Conservation (phyloP, 2,329 filamentous ascomycete genomes). For the Oidium heveae region DNA sequence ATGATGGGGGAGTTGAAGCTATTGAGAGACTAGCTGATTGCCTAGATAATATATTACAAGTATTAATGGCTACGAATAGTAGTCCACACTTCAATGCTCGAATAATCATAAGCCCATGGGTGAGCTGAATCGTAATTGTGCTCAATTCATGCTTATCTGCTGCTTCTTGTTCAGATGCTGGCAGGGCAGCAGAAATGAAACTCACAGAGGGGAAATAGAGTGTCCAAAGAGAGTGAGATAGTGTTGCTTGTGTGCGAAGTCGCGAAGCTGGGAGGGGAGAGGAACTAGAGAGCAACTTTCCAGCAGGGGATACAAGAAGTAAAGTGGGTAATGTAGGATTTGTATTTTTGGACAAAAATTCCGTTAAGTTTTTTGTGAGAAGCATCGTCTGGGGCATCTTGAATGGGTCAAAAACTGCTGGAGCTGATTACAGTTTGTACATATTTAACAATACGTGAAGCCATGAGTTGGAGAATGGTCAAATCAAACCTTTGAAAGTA, state of each 20-base stretch:
- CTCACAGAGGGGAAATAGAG: slow-evolving; percentile 24
- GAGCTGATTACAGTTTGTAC: too few species aligned
- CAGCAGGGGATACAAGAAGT: slow-evolving; percentile 31
- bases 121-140: slow-evolving; percentile 23
- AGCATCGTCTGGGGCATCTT: slow-evolving; percentile 18
- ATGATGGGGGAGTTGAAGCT: slow-evolving; percentile 6
- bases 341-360: slow-evolving; percentile 34
- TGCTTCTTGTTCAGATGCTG: slow-evolving; percentile 12
- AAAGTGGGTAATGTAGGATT: slow-evolving; percentile 28
- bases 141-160: slow-evolving; percentile 5
- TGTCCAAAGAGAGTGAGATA: slow-evolving; percentile 34
- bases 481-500: too few species aligned
- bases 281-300: slow-evolving; percentile 37
- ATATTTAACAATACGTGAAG: too few species aligned
- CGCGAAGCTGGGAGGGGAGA: slow-evolving; percentile 27
- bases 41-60: slow-evolving; percentile 9
- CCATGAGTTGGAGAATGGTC: too few species aligned
- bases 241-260: slow-evolving; percentile 36
- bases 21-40: slow-evolving; percentile 2
- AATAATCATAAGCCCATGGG: slow-evolving; percentile 29
- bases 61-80: slow-evolving; percentile 34
- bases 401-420: background rate
- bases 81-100: slow-evolving; percentile 30
- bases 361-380: slow-evolving; percentile 37
- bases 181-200: slow-evolving; percentile 16